These are phyloP conservation scores for Coemansia sp. DNA, from an alignment of 192 early-diverging fungal genomes.

Conservation along the genomic window DNA sequence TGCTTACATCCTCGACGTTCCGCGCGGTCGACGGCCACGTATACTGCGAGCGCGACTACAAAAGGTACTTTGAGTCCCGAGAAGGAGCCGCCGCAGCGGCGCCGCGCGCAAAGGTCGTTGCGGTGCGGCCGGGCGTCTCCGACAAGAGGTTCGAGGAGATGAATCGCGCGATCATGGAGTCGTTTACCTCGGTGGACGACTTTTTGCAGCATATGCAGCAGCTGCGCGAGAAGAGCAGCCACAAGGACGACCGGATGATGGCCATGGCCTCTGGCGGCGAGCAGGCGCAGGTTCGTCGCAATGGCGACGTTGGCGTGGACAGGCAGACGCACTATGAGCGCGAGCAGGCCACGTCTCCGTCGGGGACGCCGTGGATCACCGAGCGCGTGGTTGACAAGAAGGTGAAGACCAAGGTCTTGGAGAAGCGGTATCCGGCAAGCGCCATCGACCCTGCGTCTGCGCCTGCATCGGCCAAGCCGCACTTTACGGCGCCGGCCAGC, in stretches of 20 bases:
- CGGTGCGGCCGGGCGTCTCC: constrained; percentile 36
- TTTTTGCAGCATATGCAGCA: constrained; percentile 56
- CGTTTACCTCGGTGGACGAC: constrained; percentile 57
- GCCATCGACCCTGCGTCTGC: constrained; percentile 9
- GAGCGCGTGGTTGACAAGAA: constrained; percentile 57
- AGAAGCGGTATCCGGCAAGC: constrained; percentile 55
- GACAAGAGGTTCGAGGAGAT: constrained; percentile 44
- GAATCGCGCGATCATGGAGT: constrained; percentile 58
- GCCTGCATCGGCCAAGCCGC: constrained; percentile 15
- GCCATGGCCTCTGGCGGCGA: constrained; percentile 22
- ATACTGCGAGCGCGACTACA: constrained; percentile 53
- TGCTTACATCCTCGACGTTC: constrained; percentile 54
- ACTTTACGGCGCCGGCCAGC: neutral
- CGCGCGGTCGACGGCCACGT: constrained; percentile 54
- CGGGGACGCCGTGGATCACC: constrained; percentile 53
- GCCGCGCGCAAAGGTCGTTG: constrained; percentile 18
- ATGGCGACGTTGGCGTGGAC: constrained; percentile 47
- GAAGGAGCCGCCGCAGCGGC: neutral
- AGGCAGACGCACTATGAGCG: constrained; percentile 56
- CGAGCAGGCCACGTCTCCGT: constrained; percentile 52
- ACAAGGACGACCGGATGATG: constrained; percentile 7
- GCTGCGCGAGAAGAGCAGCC: constrained; percentile 30
- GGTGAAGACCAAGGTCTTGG: constrained; percentile 54
- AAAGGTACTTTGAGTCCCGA: constrained; percentile 27
- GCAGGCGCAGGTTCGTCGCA: constrained; percentile 39